Conservation (phyloP, 768 basidiomycete genomes). For the Pilatotrama ljubarskyi region DNA sequence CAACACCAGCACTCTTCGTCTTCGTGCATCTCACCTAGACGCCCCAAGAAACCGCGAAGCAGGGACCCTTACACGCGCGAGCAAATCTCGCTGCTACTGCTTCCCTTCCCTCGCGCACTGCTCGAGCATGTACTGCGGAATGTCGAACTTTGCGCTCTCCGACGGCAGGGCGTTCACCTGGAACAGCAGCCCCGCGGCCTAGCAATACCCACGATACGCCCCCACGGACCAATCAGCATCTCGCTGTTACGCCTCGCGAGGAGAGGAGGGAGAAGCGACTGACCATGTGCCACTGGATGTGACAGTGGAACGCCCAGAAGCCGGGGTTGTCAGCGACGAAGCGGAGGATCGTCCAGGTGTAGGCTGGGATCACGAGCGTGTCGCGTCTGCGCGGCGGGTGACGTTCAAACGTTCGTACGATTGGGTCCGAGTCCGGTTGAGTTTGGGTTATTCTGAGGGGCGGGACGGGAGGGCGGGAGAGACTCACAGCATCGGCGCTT, state of each 20-base stretch:
- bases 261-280: not conserved
- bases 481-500: slow-evolving; percentile 37
- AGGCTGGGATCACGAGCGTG: slow-evolving; percentile 42
- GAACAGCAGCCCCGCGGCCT: slow-evolving; percentile 41
- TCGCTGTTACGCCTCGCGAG: not conserved
- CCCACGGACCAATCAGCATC: slow-evolving; percentile 5
- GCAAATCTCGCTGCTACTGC: not conserved
- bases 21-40: no score
- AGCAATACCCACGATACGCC: not conserved
- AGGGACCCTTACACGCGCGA: not conserved
- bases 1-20: no score
- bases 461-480: not conserved
- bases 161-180: slow-evolving; percentile 41
- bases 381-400: slow-evolving; percentile 33
- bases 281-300: slow-evolving; percentile 27
- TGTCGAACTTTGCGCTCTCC: slow-evolving; percentile 33
- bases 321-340: slow-evolving; percentile 47
- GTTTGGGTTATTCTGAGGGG: not conserved
- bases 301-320: slow-evolving; percentile 49
- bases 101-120: slow-evolving; percentile 31
- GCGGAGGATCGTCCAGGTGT: slow-evolving; percentile 38
- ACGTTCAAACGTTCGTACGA: not conserved
- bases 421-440: no score
- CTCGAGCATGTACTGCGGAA: slow-evolving; percentile 36
- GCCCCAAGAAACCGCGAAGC: not conserved